A percentile compares a stretch with the other conserved stretches of the same genome.
Conservation (phyloP, 2,329 filamentous ascomycete genomes). For the Neobulgaria alba region DNA sequence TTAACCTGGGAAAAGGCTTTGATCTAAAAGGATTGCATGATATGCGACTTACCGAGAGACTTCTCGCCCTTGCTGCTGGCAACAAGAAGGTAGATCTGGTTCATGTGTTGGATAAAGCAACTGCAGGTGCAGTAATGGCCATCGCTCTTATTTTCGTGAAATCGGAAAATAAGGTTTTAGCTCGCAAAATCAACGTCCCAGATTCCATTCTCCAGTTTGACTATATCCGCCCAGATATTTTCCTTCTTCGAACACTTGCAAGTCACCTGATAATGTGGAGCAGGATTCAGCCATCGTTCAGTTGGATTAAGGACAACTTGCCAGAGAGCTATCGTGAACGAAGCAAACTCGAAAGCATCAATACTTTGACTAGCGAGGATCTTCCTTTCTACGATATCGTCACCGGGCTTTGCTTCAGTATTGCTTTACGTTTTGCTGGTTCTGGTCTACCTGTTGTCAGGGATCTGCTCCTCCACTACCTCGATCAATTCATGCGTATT, state of each 20-base stretch:
- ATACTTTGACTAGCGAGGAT: constrained; percentile 66
- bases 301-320: constrained; percentile 70
- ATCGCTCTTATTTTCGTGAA: constrained; percentile 95
- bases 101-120: constrained; percentile 86
- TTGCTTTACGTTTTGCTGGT: constrained; percentile 67
- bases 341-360: constrained; percentile 50
- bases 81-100: constrained; percentile 88
- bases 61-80: constrained; percentile 76
- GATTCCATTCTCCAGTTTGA: constrained; percentile 88
- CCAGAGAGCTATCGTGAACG: constrained; percentile 59
- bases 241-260: constrained; percentile 80
- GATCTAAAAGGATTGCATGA: constrained; percentile 85
- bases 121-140: constrained; percentile 86
- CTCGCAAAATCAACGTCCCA: constrained; percentile 86
- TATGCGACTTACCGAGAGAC: constrained; percentile 83
- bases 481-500: constrained; percentile 80
- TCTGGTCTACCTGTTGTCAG: constrained; percentile 63
- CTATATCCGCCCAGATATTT: constrained; percentile 87
- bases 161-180: constrained; percentile 78
- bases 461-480: constrained; percentile 73
- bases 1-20: constrained; percentile 86
- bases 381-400: constrained; percentile 90
- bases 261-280: constrained; percentile 93
- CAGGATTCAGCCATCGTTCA: constrained; percentile 60
- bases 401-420: constrained; percentile 75